Evolutionary conservation across 148 eudicot species (phyloP).

Genomic region (Rhododendron vialii): DNA sequence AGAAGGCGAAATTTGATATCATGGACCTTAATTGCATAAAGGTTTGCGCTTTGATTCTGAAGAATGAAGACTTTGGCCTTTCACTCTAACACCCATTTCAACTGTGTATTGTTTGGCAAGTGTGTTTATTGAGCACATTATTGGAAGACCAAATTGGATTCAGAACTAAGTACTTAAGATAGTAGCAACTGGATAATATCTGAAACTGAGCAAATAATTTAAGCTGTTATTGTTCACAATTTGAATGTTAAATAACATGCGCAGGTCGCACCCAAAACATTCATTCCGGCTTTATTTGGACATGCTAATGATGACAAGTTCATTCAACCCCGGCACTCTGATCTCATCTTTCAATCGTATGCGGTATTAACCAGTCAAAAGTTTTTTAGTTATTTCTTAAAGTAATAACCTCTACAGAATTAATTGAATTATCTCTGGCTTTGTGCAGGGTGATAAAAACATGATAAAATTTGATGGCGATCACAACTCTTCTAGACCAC

Average conservation of each 20-base stretch:
- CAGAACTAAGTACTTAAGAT: neutral
- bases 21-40: conserved; percentile 65
- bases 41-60: conserved; percentile 33
- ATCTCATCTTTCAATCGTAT: conserved; percentile 57
- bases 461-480: conserved; percentile 89
- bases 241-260: neutral
- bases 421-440: conserved; percentile 10
- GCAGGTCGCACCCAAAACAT: conserved; percentile 80
- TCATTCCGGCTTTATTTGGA: conserved; percentile 82
- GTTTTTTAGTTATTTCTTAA: neutral
- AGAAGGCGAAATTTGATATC: conserved; percentile 88
- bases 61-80: conserved; percentile 13
- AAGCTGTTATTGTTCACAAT: neutral
- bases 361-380: conserved; percentile 40
- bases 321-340: conserved; percentile 72
- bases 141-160: neutral
- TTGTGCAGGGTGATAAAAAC: conserved; percentile 80
- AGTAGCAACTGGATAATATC: neutral
- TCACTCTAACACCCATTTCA: neutral
- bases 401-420: neutral
- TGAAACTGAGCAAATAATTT: conserved; percentile 1
- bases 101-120: neutral
- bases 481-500: conserved; percentile 93
- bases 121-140: neutral
- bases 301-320: conserved; percentile 90